Evolutionary conservation across 257 asterid species (phyloP).

Genomic region (Thymus quinquecostatus): DNA sequence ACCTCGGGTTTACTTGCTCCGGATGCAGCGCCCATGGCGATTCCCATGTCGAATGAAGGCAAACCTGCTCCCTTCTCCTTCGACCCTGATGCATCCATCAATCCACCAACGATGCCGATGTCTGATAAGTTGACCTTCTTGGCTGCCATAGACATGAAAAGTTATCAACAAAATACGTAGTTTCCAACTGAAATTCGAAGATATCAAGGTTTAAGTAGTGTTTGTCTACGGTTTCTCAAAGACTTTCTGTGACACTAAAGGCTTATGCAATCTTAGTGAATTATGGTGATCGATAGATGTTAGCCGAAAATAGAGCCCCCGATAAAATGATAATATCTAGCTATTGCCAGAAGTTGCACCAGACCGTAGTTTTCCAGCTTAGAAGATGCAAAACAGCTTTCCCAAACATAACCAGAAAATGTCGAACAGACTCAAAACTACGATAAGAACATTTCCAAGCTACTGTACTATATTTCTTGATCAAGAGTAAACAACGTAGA

Average conservation of each 20-base stretch:
- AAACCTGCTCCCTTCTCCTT: conserved; percentile 55
- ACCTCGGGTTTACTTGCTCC: conserved; percentile 56
- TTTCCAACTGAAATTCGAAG: background rate
- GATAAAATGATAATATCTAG: background rate
- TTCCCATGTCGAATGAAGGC: conserved; percentile 62
- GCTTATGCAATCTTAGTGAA: no score
- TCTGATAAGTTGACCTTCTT: conserved; percentile 82
- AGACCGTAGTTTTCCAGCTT: background rate
- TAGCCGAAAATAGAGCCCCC: background rate
- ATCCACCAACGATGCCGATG: conserved; percentile 78
- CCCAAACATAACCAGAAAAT: background rate
- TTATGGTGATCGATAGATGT: no score
- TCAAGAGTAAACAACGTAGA: background rate
- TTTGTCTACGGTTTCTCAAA: background rate
- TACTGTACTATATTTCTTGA: background rate
- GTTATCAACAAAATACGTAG: conserved; percentile 17
- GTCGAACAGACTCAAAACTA: background rate
- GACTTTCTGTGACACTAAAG: no score
- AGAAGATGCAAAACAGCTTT: background rate
- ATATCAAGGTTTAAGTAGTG: background rate
- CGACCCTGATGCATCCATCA: conserved; percentile 62
- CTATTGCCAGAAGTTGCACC: background rate
- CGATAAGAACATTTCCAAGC: background rate
- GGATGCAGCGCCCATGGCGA: conserved; percentile 63
- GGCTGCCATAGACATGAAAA: conserved; percentile 51